phyloP scores from a whole-genome alignment of 2,329 filamentous ascomycete species.

The Paramyrothecium roridum region DNA sequence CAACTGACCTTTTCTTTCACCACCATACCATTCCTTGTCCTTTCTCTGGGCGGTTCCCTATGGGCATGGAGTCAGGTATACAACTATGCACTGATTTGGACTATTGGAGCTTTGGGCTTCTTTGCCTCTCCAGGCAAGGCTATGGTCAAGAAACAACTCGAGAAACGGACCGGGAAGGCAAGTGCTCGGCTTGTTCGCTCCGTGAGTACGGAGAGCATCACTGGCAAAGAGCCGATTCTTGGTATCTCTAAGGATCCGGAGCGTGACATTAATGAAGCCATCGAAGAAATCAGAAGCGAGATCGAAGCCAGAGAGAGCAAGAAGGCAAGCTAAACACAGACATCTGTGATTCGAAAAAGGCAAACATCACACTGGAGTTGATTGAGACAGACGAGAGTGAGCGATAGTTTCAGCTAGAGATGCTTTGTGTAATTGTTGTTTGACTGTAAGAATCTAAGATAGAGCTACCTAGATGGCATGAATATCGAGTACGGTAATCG shows the following conservation, averaged over 20 bases:
- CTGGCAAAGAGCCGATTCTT: constrained; percentile 60
- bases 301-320: constrained; percentile 48
- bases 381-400: too few relatives aligned
- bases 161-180: constrained; percentile 50
- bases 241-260: constrained; percentile 77
- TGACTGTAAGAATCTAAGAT: neutral
- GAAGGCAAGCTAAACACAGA: constrained; percentile 5
- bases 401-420: too few relatives aligned
- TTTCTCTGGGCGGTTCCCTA: constrained; percentile 68
- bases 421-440: too few relatives aligned
- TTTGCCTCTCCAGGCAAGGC: constrained; percentile 77
- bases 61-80: constrained; percentile 81
- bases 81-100: constrained; percentile 77
- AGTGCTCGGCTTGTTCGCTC: constrained; percentile 45
- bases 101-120: constrained; percentile 62
- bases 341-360: neutral
- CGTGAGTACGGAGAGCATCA: constrained; percentile 55
- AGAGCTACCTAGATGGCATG: neutral
- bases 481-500: neutral
- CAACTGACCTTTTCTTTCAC: constrained; percentile 82
- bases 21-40: constrained; percentile 80
- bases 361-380: neutral
- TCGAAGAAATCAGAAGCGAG: constrained; percentile 71
- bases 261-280: constrained; percentile 72
- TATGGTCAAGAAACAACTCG: constrained; percentile 53